Percentiles rank a stretch among this genome's conserved stretches.
Evolutionary conservation across 2,329 filamentous ascomycete species (phyloP).

Genomic region (Alternaria panax): DNA sequence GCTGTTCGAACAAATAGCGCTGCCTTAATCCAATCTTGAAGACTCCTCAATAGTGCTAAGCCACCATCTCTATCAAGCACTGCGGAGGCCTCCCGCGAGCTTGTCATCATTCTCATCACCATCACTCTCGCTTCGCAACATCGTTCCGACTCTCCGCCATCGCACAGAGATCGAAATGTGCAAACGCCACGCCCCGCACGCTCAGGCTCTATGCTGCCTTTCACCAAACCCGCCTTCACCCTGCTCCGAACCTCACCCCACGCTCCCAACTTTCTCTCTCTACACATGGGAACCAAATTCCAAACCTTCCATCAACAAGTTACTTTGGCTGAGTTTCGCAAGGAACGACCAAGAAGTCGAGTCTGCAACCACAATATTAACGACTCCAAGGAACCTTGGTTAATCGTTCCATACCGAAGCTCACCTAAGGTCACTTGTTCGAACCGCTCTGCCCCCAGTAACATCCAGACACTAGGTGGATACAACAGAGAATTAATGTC

Average conservation of each 20-base stretch:
- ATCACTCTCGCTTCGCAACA: neutral
- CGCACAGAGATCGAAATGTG: neutral
- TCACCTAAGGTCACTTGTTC: neutral
- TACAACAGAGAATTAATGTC: neutral
- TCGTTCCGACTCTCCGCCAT: neutral
- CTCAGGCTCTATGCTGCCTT: neutral
- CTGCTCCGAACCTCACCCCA: neutral
- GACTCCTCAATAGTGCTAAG: neutral
- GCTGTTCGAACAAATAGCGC: neutral
- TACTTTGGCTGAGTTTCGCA: neutral
- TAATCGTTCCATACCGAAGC: slow-evolving; percentile 5
- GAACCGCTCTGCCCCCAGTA: neutral
- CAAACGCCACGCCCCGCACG: neutral
- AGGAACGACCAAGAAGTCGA: slow-evolving; percentile 3
- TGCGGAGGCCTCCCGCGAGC: neutral
- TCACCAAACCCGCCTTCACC: neutral
- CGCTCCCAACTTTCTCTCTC: neutral
- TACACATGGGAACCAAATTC: neutral
- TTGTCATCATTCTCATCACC: slow-evolving; percentile 1
- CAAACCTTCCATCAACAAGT: neutral
- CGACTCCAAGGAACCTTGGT: neutral
- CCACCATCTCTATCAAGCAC: neutral
- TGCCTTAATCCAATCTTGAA: neutral
- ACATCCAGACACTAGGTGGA: neutral
- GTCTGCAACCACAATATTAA: slow-evolving; percentile 5